A percentile compares a stretch with the other conserved stretches of the same genome.
Conservation (phyloP, 768 basidiomycete species). For the Suillus variegatus region DNA sequence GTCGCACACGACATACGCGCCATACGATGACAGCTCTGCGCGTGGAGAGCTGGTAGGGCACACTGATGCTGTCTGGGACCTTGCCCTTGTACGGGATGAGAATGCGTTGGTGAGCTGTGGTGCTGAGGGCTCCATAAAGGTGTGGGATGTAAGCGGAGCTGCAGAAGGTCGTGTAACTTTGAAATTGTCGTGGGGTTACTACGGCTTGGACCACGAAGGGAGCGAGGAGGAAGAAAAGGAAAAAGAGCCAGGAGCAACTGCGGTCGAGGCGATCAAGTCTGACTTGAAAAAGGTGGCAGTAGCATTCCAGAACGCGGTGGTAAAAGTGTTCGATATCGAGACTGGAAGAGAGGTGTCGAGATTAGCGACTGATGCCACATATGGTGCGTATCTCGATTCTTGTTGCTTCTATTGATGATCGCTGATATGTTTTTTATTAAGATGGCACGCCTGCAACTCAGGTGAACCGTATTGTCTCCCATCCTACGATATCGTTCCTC, state of each 20-base stretch:
- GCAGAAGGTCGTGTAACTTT: conserved; percentile 61
- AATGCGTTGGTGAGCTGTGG: conserved; percentile 86
- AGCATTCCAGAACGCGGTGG: conserved; percentile 84
- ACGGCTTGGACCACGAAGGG: conserved; percentile 54
- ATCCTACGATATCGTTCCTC: conserved; percentile 87
- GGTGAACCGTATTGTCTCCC: conserved; percentile 84
- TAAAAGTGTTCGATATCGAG: conserved; percentile 92
- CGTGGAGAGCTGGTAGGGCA: conserved; percentile 87
- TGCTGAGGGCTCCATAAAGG: conserved; percentile 89
- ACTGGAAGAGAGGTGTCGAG: conserved; percentile 75
- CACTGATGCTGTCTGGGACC: conserved; percentile 96
- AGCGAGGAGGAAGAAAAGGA: conserved; percentile 37
- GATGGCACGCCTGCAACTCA: conserved; percentile 79
- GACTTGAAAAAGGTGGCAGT: conserved; percentile 88
- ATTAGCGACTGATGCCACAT: conserved; percentile 58
- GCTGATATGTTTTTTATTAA: conserved; percentile 24
- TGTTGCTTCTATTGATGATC: neutral
- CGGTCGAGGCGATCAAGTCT: conserved; percentile 79
- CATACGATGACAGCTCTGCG: conserved; percentile 79
- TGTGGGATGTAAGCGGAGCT: conserved; percentile 85
- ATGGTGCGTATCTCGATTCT: conserved; percentile 41
- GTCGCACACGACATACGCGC: conserved; percentile 86
- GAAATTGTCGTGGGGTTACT: conserved; percentile 79
- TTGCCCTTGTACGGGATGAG: conserved; percentile 83
- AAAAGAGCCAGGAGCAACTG: conserved; percentile 68